A percentile compares a stretch with the other conserved stretches of the same genome.
These are phyloP conservation scores for Penicillium herquei DNA, from an alignment of 495 filamentous ascomycete species.

Conservation along the genomic window DNA sequence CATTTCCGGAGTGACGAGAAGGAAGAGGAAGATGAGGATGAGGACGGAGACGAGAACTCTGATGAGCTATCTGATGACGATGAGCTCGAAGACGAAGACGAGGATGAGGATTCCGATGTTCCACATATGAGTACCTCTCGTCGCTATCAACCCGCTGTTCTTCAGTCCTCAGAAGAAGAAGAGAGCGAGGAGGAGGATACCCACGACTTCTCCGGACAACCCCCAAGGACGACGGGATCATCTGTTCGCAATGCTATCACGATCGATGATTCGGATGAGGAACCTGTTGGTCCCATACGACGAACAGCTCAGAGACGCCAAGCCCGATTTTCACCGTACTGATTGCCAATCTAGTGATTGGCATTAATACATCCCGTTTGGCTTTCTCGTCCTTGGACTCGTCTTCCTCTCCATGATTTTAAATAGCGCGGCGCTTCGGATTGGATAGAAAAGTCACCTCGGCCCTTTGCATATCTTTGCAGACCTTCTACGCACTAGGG, in stretches of 20 bases:
- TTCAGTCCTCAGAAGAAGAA: not conserved
- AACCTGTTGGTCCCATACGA: slow-evolving; percentile 27
- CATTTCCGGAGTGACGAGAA: not conserved
- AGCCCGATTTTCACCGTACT: slow-evolving; percentile 26
- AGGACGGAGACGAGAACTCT: slow-evolving; percentile 14
- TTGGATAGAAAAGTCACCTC: slow-evolving; percentile 12
- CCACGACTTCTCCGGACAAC: slow-evolving; percentile 4
- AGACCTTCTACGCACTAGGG: not conserved
- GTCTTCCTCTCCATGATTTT: not conserved
- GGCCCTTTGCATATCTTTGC: slow-evolving; percentile 1
- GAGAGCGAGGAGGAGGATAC: slow-evolving; percentile 10
- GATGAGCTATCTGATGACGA: slow-evolving; percentile 3
- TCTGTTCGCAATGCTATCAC: slow-evolving; percentile 16
- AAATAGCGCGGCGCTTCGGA: slow-evolving; percentile 19
- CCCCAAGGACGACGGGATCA: slow-evolving; percentile 9
- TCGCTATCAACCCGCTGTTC: no score
- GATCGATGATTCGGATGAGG: slow-evolving; percentile 29
- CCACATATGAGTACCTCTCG: not conserved
- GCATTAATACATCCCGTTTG: not conserved
- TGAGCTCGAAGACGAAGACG: slow-evolving; percentile 15
- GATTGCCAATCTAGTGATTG: not conserved
- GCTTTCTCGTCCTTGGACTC: not conserved
- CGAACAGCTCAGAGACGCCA: slow-evolving; percentile 19
- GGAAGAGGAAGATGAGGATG: slow-evolving; percentile 9
- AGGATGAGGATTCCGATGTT: slow-evolving; percentile 4